Evolutionary conservation across 768 basidiomycete species (phyloP).

Genomic region (Leccinum variicolor): DNA sequence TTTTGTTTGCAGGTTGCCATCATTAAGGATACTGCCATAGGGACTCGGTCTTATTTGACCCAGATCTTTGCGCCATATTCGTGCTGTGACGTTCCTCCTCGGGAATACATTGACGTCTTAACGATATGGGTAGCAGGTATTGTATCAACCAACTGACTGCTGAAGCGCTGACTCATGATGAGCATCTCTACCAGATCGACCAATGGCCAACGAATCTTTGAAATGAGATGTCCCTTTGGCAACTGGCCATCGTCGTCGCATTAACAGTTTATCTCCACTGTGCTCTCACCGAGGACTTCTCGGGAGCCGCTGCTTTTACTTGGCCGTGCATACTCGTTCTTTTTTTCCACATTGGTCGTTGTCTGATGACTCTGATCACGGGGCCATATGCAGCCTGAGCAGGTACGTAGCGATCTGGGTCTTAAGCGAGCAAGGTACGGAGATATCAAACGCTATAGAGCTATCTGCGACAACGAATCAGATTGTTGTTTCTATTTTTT

Average conservation of each 20-base stretch:
- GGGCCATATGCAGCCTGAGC: background rate
- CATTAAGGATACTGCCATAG: too few relatives aligned
- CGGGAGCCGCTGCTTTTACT: background rate
- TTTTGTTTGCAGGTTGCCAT: background rate
- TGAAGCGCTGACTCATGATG: background rate
- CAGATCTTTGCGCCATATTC: background rate
- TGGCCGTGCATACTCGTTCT: background rate
- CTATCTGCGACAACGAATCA: background rate
- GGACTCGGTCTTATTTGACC: background rate
- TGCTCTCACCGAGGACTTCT: background rate
- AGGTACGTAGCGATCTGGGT: background rate
- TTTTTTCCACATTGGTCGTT: background rate
- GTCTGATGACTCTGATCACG: background rate
- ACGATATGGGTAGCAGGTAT: background rate
- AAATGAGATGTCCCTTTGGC: too few relatives aligned
- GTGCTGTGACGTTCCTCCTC: conserved; percentile 1
- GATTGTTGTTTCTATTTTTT: background rate
- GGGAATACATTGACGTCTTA: background rate
- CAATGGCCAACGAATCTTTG: background rate
- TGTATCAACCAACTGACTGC: background rate
- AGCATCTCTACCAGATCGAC: background rate
- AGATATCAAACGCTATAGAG: background rate
- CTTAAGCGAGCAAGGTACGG: background rate
- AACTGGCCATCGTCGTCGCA: background rate
- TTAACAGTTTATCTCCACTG: background rate